Evolutionary conservation across 306 rosid species (phyloP).

Genomic region (Prunus dulcis): DNA sequence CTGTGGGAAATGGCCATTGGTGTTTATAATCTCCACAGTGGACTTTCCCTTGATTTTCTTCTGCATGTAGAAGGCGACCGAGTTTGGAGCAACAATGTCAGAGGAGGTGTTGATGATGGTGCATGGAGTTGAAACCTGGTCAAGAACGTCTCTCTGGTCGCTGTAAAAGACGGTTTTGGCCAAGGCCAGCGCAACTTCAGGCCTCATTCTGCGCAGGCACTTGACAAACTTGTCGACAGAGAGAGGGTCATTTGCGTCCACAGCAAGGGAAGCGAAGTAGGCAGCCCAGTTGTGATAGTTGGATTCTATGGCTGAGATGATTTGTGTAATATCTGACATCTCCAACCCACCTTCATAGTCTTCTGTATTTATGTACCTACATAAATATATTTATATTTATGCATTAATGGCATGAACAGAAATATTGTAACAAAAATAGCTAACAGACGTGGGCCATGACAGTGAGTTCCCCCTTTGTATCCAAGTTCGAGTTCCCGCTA

Average conservation of each 20-base stretch:
- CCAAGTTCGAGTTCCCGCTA: no score
- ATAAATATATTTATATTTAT: not conserved
- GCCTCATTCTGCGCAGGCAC: slow-evolving; percentile 53
- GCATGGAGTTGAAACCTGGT: slow-evolving; percentile 69
- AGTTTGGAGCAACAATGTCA: slow-evolving; percentile 59
- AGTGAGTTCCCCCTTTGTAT: no score
- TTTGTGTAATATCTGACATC: slow-evolving; percentile 47
- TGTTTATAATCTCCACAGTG: slow-evolving; percentile 47
- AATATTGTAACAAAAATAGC: no score
- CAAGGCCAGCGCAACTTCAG: slow-evolving; percentile 45
- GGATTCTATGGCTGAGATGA: slow-evolving; percentile 49
- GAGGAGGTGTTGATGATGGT: slow-evolving; percentile 56
- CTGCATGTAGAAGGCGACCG: slow-evolving; percentile 60
- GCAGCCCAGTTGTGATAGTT: slow-evolving; percentile 59
- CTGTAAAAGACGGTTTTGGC: slow-evolving; percentile 62
- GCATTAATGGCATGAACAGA: no score
- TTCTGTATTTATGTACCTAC: slow-evolving; percentile 60
- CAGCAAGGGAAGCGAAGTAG: slow-evolving; percentile 39
- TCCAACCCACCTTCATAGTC: slow-evolving; percentile 79
- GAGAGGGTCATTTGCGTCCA: slow-evolving; percentile 50
- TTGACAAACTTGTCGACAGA: slow-evolving; percentile 50
- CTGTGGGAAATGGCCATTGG: slow-evolving; percentile 74
- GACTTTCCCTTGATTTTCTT: slow-evolving; percentile 60
- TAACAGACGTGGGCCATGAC: no score
- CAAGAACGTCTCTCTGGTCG: slow-evolving; percentile 64